Evolutionary conservation across 2,329 filamentous ascomycete species (phyloP).

Genomic region (Fusarium setosum): DNA sequence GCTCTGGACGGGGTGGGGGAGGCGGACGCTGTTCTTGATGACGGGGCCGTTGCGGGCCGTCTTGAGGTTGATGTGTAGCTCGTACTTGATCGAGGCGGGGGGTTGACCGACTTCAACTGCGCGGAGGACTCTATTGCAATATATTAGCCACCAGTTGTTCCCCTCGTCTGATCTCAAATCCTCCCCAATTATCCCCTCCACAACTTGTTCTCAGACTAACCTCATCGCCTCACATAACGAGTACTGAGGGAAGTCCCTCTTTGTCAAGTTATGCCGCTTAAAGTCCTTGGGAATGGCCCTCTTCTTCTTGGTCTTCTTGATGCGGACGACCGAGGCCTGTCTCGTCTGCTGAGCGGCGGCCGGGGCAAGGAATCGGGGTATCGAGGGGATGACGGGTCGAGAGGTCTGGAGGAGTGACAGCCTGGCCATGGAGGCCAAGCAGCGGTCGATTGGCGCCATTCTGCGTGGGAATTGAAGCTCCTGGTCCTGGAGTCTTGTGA

Average conservation of each 20-base stretch:
- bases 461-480: slow-evolving; percentile 44
- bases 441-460: slow-evolving; percentile 66
- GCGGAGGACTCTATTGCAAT: slow-evolving; percentile 82
- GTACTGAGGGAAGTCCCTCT: slow-evolving; percentile 74
- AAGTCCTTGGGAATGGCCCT: slow-evolving; percentile 73
- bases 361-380: slow-evolving; percentile 63
- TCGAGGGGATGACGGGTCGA: slow-evolving; percentile 55
- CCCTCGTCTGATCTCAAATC: neutral
- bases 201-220: slow-evolving; percentile 57
- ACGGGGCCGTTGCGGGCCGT: slow-evolving; percentile 88
- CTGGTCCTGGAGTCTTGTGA: slow-evolving; percentile 23
- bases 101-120: slow-evolving; percentile 90
- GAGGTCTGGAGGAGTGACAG: slow-evolving; percentile 56
- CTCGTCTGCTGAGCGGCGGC: slow-evolving; percentile 56
- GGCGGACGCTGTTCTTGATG: slow-evolving; percentile 85
- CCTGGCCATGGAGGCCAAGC: slow-evolving; percentile 65
- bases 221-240: slow-evolving; percentile 93
- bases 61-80: slow-evolving; percentile 84
- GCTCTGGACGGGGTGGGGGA: slow-evolving; percentile 91
- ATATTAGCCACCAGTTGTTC: slow-evolving; percentile 18
- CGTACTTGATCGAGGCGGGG: slow-evolving; percentile 83
- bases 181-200: neutral
- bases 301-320: slow-evolving; percentile 67
- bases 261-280: slow-evolving; percentile 73
- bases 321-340: slow-evolving; percentile 52